Evolutionary conservation across 176 grass and related monocot genomes (phyloP).

Genomic region (Miscanthus lutarioriparius): DNA sequence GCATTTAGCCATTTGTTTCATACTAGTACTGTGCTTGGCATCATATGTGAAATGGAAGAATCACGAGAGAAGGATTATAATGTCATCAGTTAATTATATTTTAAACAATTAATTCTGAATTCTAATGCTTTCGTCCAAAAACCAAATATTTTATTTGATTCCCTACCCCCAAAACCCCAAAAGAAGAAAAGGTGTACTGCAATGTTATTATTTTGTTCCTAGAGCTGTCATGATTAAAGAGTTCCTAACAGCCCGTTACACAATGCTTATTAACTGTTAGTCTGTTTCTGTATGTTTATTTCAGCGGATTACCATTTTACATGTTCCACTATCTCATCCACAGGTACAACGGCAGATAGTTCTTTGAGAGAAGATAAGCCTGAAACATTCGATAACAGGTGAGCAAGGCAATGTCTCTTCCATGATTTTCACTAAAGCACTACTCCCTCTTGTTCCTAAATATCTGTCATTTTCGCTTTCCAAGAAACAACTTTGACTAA

Average conservation of each 20-base stretch:
- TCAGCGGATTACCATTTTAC: background rate
- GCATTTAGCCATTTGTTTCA: background rate
- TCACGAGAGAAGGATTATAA: background rate
- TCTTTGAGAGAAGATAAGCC: slow-evolving; percentile 68
- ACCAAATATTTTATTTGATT: slow-evolving; percentile 2
- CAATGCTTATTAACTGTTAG: background rate
- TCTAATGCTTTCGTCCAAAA: background rate
- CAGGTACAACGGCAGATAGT: slow-evolving; percentile 46
- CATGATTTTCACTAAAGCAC: background rate
- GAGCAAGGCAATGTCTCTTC: background rate
- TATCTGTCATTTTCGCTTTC: too few relatives aligned
- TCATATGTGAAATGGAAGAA: slow-evolving; percentile 21
- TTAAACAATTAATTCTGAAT: background rate
- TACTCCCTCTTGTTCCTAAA: too few relatives aligned
- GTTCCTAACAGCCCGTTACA: background rate
- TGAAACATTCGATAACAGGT: slow-evolving; percentile 81
- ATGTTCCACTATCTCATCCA: background rate
- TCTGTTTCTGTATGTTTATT: background rate
- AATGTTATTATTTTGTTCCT: background rate
- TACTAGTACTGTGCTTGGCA: background rate
- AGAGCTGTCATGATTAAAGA: background rate
- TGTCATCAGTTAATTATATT: background rate
- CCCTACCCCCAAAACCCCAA: background rate
- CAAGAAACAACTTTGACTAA: too few relatives aligned
- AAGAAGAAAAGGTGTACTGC: background rate